These are phyloP conservation scores for Eucalyptus leucophloia DNA, from an alignment of 345 rosid genomes.

Conservation along the genomic window DNA sequence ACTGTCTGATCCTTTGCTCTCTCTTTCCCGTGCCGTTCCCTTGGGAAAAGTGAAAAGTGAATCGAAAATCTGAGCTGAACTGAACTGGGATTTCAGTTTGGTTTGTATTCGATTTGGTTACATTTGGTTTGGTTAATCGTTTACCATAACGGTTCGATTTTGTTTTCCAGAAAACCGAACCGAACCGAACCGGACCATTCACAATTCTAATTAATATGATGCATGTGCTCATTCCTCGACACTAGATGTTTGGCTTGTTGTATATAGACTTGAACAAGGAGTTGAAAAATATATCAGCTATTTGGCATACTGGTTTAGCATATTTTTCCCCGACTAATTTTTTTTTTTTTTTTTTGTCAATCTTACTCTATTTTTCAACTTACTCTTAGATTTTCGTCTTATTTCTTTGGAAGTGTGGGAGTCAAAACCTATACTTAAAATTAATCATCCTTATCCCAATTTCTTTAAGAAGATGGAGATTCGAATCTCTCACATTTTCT, in stretches of 20 bases:
- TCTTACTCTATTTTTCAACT: too few species aligned
- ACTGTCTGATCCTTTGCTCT: background rate
- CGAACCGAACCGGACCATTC: too few species aligned
- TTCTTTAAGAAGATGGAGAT: fast-evolving
- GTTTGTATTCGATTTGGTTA: too few species aligned
- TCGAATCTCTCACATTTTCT: fast-evolving
- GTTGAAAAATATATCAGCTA: too few species aligned
- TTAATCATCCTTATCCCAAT: fast-evolving
- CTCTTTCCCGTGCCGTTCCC: background rate
- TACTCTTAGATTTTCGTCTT: fast-evolving
- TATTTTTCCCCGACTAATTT: fast-evolving
- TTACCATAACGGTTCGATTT: fast-evolving
- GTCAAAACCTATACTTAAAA: fast-evolving
- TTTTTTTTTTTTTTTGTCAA: too few species aligned
- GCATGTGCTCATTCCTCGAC: background rate
- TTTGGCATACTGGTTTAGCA: too few species aligned
- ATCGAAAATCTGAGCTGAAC: fast-evolving
- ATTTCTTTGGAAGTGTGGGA: fast-evolving
- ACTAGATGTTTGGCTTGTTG: too few species aligned
- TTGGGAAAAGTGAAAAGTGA: background rate
- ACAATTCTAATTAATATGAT: too few species aligned
- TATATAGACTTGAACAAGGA: too few species aligned
- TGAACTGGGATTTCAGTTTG: too few species aligned
- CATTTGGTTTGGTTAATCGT: fast-evolving
- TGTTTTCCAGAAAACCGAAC: fast-evolving